Percentiles rank a stretch among this genome's conserved stretches.
Conservation (phyloP, 139 green algal species). For the Chlamydomonas sphaeroides region DNA sequence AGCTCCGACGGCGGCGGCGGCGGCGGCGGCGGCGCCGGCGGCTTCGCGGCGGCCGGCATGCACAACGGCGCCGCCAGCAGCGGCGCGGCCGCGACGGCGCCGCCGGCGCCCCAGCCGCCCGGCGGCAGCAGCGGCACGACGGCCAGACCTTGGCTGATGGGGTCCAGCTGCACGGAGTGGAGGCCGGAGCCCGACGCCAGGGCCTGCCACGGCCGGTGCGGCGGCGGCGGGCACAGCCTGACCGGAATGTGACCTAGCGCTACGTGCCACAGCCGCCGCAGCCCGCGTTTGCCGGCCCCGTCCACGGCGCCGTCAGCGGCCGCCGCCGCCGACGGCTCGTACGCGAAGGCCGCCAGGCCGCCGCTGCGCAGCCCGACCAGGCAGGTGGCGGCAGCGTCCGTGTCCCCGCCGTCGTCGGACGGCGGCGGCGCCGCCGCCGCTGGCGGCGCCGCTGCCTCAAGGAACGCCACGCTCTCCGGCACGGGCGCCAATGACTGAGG, state of each 20-base stretch:
- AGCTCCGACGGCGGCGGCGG: not conserved
- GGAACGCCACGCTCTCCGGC: conserved; percentile 13
- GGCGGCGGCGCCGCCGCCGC: not conserved
- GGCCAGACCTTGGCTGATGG: not conserved
- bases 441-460: not conserved
- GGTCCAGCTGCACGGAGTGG: not conserved
- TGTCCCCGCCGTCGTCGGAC: not conserved
- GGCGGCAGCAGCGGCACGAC: conserved; percentile 1
- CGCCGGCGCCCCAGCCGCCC: not conserved
- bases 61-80: too few species aligned
- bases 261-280: conserved; percentile 10
- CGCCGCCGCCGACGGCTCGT: not conserved
- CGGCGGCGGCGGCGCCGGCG: not conserved
- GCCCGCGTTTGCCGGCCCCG: not conserved
- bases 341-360: not conserved
- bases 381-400: not conserved
- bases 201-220: conserved; percentile 11
- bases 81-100: not conserved
- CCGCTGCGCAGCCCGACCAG: conserved; percentile 22
- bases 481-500: conserved; percentile 5
- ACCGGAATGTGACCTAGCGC: conserved; percentile 10
- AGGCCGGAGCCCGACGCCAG: conserved; percentile 8
- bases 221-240: not conserved
- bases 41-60: too few species aligned
- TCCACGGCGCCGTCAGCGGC: not conserved